Conservation (phyloP, 2,329 filamentous ascomycete species). For the Graphium sp. region DNA sequence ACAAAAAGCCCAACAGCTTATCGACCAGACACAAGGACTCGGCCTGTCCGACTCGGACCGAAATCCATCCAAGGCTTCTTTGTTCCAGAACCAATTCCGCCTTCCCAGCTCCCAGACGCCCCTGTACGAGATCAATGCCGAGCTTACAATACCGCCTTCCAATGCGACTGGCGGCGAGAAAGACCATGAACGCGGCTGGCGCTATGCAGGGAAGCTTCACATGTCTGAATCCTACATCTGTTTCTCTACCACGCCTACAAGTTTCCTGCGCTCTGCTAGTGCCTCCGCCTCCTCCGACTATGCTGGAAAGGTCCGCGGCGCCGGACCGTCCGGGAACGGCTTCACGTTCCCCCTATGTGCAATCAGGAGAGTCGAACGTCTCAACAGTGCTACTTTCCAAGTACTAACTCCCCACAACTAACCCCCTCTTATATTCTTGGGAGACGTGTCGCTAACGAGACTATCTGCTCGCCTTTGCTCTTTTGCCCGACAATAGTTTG, state of each 20-base stretch:
- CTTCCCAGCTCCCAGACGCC: conserved; percentile 85
- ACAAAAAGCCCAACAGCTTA: conserved; percentile 88
- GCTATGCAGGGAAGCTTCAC: conserved; percentile 85
- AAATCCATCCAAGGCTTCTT: conserved; percentile 75
- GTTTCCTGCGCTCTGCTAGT: conserved; percentile 68
- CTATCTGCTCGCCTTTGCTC: not conserved
- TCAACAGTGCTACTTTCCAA: conserved; percentile 82
- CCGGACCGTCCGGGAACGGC: conserved; percentile 84
- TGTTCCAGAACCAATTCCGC: conserved; percentile 94
- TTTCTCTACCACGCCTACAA: conserved; percentile 86
- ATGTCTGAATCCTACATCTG: conserved; percentile 89
- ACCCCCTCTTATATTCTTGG: conserved; percentile 1
- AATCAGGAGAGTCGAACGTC: conserved; percentile 76
- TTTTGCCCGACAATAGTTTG: conserved; percentile 38
- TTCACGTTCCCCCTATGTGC: conserved; percentile 89
- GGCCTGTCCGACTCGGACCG: conserved; percentile 57
- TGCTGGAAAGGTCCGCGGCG: conserved; percentile 83
- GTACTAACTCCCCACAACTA: conserved; percentile 17
- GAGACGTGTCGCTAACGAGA: too few species aligned
- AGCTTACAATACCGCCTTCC: conserved; percentile 70
- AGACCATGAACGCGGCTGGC: conserved; percentile 58
- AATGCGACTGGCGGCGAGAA: conserved; percentile 53
- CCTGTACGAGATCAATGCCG: conserved; percentile 89
- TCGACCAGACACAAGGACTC: conserved; percentile 70
- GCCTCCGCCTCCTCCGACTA: conserved; percentile 67